Conservation (phyloP, 2,329 filamentous ascomycete genomes). For the Clonostachys sp. region DNA sequence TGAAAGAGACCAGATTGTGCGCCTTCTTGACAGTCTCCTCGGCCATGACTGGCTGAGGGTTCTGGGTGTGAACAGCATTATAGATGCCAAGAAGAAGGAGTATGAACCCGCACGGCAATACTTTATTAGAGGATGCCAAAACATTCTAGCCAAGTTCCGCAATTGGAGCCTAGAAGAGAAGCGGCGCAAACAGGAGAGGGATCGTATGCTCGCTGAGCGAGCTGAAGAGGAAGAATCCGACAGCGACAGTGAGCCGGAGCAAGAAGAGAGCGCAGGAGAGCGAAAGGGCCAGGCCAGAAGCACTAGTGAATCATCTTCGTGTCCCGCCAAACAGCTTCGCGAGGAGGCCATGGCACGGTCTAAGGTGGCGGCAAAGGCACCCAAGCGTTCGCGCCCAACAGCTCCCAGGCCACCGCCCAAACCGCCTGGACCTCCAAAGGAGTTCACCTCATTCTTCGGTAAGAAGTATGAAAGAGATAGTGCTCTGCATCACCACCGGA, state of each 20-base stretch:
- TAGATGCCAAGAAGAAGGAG: constrained; percentile 78
- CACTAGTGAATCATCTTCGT: constrained; percentile 34
- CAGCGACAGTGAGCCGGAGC: constrained; percentile 23
- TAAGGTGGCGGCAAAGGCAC: constrained; percentile 24
- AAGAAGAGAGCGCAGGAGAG: constrained; percentile 25
- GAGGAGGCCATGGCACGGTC: constrained; percentile 62
- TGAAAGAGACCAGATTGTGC: constrained; percentile 61
- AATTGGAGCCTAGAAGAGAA: constrained; percentile 89
- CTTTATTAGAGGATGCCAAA: constrained; percentile 79
- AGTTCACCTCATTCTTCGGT: constrained; percentile 83
- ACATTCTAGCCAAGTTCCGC: constrained; percentile 81
- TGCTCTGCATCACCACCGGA: constrained; percentile 64
- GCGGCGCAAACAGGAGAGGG: constrained; percentile 70
- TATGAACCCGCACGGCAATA: constrained; percentile 83
- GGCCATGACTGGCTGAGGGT: constrained; percentile 90
- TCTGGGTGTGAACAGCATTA: constrained; percentile 83
- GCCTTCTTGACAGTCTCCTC: constrained; percentile 74
- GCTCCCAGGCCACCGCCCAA: constrained; percentile 14
- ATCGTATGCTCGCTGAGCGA: constrained; percentile 41
- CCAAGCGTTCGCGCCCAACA: constrained; percentile 19
- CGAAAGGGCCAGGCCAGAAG: constrained; percentile 52
- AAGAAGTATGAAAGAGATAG: constrained; percentile 77
- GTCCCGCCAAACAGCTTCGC: constrained; percentile 64
- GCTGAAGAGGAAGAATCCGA: constrained; percentile 17
- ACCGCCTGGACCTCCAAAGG: constrained; percentile 33